Base-by-base conservation (phyloP, 2,329 filamentous ascomycete species). In the Paecilomyces niveus region DNA sequence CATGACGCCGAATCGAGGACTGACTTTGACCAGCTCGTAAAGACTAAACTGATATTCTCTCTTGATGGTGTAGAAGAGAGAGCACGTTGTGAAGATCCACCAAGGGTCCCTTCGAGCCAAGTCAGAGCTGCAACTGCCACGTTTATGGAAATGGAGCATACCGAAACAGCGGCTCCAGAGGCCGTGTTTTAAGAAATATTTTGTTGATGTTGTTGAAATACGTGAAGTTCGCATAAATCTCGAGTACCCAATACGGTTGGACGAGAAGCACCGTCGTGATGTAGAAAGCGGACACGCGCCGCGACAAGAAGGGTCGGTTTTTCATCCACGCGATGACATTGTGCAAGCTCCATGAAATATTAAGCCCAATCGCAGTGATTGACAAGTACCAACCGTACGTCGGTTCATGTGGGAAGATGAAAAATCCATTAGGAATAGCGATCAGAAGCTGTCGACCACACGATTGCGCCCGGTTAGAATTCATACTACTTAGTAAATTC, bases 311-410 rank as follows among this genome's bases (percentile, higher is more conserved):
- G 0, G 85, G 85, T 56, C 79, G 81, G 61, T 83, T 85, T 70
- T 88, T 88, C 70, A 88, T 81, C 85, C 85, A 88, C 0, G 85
- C 80, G 59, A 88, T 84, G 60, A 88, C 77, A 62, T 88, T 88
- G 69, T 88, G 85, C 8, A 88, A 71, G 11, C 77, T 80, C 83
- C 84, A 87, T 3, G 83, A 86, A n/a, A 80, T 73, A 62, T 86
- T 85, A 24, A 88, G 78, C 18, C 83, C 78, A 7, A 87, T 81
- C 7, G 83, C 85, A 2, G 82, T 84, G 24, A 78, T 74, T 1
- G 83, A 85, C 2, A 88, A 76, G 70, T 85, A 88, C 85, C 85
- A 88, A 54, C 82, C 83, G 65, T 85, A 86, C 2, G 76, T 75
- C 0, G 82, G 82, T 8, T 76, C 77, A 60, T 78, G 72, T 57